Conservation (phyloP, 352 stramenopile species). For the Chrysophaeum taylorii region DNA sequence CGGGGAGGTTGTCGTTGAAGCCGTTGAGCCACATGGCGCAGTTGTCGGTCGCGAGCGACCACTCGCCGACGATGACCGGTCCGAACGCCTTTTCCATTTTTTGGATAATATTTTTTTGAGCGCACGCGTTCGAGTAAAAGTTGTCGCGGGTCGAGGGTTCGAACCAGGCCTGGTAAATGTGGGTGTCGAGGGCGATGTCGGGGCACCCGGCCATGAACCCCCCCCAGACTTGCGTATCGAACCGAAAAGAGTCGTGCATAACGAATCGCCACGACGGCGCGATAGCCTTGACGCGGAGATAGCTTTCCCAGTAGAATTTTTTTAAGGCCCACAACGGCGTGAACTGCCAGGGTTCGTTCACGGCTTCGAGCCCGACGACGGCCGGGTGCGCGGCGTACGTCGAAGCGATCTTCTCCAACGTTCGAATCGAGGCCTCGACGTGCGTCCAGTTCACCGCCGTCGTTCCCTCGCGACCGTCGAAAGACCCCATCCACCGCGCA, state of each 20-base stretch:
- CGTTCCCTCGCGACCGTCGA: slow-evolving; percentile 68
- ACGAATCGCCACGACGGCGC: slow-evolving; percentile 88
- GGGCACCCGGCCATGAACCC: slow-evolving; percentile 59
- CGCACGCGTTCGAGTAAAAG: slow-evolving; percentile 76
- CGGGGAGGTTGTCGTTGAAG: slow-evolving; percentile 73
- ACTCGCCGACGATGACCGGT: slow-evolving; percentile 86
- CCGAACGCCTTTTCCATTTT: slow-evolving; percentile 79
- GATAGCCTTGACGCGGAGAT: slow-evolving; percentile 77
- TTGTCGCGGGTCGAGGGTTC: slow-evolving; percentile 46
- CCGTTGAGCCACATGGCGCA: slow-evolving; percentile 65
- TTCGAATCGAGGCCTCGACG: slow-evolving; percentile 72
- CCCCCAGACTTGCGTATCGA: slow-evolving; percentile 58
- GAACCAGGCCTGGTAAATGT: slow-evolving; percentile 82
- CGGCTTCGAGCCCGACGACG: slow-evolving; percentile 76
- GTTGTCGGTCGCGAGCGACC: slow-evolving; percentile 71
- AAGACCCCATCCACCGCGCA: slow-evolving; percentile 77
- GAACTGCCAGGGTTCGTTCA: slow-evolving; percentile 89
- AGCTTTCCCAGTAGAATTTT: slow-evolving; percentile 89
- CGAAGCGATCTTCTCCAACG: slow-evolving; percentile 74
- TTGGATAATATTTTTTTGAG: slow-evolving; percentile 67
- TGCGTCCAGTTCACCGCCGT: slow-evolving; percentile 77
- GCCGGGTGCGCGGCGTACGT: slow-evolving; percentile 68
- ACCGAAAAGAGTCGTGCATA: slow-evolving; percentile 88
- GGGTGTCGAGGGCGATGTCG: slow-evolving; percentile 82
- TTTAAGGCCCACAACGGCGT: slow-evolving; percentile 79